Conservation (phyloP, 441 rosid species). For the Geranium incanum region DNA sequence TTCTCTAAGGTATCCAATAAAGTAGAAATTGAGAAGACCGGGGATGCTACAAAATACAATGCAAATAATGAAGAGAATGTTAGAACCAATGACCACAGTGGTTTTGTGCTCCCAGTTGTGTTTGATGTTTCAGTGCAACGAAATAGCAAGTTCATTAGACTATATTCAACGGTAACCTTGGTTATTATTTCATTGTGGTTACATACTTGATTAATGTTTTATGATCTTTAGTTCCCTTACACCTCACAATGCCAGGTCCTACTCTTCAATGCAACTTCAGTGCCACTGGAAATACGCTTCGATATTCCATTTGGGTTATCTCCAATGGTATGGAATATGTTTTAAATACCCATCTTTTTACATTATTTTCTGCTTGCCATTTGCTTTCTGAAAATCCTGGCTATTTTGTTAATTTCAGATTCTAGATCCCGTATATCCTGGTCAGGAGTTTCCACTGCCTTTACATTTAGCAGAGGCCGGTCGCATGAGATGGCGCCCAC, state of each 20-base stretch:
- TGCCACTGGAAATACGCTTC: slow-evolving; percentile 83
- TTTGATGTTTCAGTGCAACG: slow-evolving; percentile 84
- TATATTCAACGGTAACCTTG: slow-evolving; percentile 69
- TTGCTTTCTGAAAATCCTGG: slow-evolving; percentile 11
- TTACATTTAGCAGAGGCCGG: slow-evolving; percentile 91
- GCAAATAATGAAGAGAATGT: slow-evolving; percentile 33
- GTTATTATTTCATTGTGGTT: slow-evolving; percentile 3
- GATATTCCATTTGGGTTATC: slow-evolving; percentile 94
- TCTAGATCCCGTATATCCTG: slow-evolving; percentile 85
- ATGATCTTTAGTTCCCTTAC: slow-evolving; percentile 18
- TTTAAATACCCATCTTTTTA: not conserved
- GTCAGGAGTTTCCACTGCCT: slow-evolving; percentile 85
- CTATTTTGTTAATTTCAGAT: slow-evolving; percentile 43
- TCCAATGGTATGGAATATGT: slow-evolving; percentile 56
- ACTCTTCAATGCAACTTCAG: slow-evolving; percentile 64
- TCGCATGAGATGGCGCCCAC: slow-evolving; percentile 89
- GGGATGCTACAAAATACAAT: slow-evolving; percentile 28
- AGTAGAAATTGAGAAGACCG: slow-evolving; percentile 20
- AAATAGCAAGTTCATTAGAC: slow-evolving; percentile 73
- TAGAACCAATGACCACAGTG: slow-evolving; percentile 31
- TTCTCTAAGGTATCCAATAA: slow-evolving; percentile 53
- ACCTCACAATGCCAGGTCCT: slow-evolving; percentile 55
- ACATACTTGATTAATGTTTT: slow-evolving; percentile 11
- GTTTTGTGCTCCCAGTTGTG: slow-evolving; percentile 80
- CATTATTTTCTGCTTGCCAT: slow-evolving; percentile 14